A percentile compares a stretch with the other conserved stretches of the same genome.
Evolutionary conservation across 306 rosid genomes (phyloP).

Genomic region (Urtica urens): DNA sequence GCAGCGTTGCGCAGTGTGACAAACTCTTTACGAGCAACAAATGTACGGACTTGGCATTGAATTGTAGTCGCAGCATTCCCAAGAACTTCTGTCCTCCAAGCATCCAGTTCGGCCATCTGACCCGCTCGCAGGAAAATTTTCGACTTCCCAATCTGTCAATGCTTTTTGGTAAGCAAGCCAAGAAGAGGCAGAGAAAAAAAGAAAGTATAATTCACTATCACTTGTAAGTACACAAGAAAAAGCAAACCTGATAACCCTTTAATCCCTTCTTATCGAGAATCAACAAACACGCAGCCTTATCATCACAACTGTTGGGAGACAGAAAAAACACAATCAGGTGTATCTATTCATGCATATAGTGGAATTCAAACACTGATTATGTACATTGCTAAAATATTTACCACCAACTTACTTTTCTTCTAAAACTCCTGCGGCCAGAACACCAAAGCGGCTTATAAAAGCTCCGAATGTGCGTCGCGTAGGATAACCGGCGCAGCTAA

Average conservation of each 20-base stretch:
- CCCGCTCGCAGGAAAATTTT: conserved; percentile 94
- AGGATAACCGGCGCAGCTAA: conserved; percentile 99
- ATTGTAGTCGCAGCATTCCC: conserved; percentile 88
- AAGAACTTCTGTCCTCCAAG: conserved; percentile 91
- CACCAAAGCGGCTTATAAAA: conserved; percentile 88
- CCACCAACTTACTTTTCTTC: conserved; percentile 71
- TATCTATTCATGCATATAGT: not conserved
- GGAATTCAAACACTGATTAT: not conserved
- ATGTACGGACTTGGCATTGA: conserved; percentile 85
- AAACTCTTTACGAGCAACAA: conserved; percentile 86
- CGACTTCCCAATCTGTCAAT: conserved; percentile 77
- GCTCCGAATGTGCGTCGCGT: conserved; percentile 90
- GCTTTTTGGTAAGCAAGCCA: conserved; percentile 21
- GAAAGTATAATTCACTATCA: not conserved
- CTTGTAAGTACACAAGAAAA: not conserved
- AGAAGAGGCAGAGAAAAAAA: conserved; percentile 6
- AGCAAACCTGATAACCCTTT: conserved; percentile 84
- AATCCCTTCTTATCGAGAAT: conserved; percentile 82
- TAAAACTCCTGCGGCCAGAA: conserved; percentile 91
- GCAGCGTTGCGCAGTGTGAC: conserved; percentile 66
- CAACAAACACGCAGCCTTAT: conserved; percentile 79
- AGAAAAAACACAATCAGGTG: not conserved
- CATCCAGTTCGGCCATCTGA: conserved; percentile 97
- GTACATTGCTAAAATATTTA: not conserved
- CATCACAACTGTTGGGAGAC: conserved; percentile 61